Conservation (phyloP, 257 asterid genomes). For the Pogostemon cablin region DNA sequence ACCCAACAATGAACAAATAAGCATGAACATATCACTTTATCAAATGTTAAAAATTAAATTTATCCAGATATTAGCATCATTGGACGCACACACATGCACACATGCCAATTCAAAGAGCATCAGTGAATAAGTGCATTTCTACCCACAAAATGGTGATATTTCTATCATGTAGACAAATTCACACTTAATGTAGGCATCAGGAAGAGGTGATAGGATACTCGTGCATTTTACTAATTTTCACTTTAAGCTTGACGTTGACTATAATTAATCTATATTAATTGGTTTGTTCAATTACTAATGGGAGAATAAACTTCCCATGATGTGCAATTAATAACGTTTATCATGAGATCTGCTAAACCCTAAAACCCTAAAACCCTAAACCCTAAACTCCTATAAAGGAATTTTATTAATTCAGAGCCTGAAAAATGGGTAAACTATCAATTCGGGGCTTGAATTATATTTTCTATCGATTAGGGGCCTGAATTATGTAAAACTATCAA, state of each 20-base stretch:
- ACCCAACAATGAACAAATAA: neutral
- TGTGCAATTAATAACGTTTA: conserved; percentile 12
- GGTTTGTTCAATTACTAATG: conserved; percentile 5
- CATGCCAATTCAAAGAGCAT: neutral
- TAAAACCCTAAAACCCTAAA: too few species aligned
- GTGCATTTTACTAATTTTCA: neutral
- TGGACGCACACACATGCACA: neutral
- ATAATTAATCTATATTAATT: neutral
- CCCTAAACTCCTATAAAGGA: too few species aligned
- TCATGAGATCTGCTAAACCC: too few species aligned
- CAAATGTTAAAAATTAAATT: neutral
- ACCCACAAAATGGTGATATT: neutral
- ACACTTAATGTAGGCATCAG: conserved; percentile 5
- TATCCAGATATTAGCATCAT: neutral
- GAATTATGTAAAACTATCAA: too few species aligned
- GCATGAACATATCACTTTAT: neutral
- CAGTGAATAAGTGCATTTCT: neutral
- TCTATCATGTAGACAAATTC: neutral
- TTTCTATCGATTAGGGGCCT: too few species aligned
- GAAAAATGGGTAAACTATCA: too few species aligned
- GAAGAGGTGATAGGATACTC: neutral
- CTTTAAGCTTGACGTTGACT: neutral
- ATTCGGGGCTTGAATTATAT: too few species aligned
- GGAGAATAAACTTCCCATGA: conserved; percentile 7
- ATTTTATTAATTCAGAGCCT: too few species aligned